Base-by-base conservation (phyloP, 2,329 filamentous ascomycete species). In the Beauveria australis region DNA sequence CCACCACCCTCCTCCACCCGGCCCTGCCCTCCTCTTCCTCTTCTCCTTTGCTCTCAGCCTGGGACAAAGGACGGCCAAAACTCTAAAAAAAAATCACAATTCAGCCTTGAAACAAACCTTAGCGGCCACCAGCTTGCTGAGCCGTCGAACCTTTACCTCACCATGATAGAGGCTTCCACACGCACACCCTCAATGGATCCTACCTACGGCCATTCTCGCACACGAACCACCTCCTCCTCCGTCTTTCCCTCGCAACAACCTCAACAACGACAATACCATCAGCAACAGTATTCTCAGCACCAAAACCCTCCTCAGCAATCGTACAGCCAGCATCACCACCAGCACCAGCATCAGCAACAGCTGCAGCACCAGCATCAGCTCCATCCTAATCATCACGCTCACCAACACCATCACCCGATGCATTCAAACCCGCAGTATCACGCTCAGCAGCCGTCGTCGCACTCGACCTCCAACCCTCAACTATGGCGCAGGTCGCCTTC, bases 401-500 rank as follows among this genome's bases (percentile, higher is more conserved):
- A 55, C 16, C 53, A 41, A 8, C 53, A 61, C 16, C 55, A 54
- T 28, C 40, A 59, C n/a, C 57, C 53, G 44, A 58, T 61, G 60
- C 53, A 61, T 53, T 28, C 60, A 2, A 41, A 19, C 12, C 53
- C 49, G 24, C 73, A 73, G 57, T 64, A 67, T 40, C 67, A 65
- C 24, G 64, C 64, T 33, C 73, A 70, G n/a, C 67, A 74, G 61
- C 68, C 72, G 24, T 62, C 67, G 62, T 70, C 73, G n/a, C 71
- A 71, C 59, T 66, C 61, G 22, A 64, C 65, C 53, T 69, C 59
- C 26, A 58, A 68, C 58, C 65, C 66, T 9, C 71, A 71, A 61
- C 76, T 81, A 66, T 77, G 74, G 57, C 80, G 82, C 64, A 80
- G 82, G 66, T 80, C 87, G 72, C 77, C 91, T 73, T 75, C 88